Conservation (phyloP, 129 eudicot genomes). For the Apium graveolens region DNA sequence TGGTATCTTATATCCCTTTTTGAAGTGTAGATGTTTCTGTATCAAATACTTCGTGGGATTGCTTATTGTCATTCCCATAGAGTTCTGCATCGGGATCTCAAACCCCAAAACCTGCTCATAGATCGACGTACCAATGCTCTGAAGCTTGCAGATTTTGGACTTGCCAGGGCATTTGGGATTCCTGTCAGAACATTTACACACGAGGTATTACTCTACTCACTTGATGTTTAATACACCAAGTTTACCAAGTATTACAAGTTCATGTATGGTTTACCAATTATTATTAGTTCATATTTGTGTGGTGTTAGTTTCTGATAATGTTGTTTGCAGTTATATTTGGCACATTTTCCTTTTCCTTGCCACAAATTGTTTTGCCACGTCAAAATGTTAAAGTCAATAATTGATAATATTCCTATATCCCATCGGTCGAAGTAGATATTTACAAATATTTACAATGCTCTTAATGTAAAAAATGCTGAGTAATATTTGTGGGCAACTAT, state of each 20-base stretch:
- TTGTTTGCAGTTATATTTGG: neutral
- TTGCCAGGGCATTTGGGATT: conserved; percentile 95
- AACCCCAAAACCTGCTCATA: conserved; percentile 92
- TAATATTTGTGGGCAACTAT: too few species aligned
- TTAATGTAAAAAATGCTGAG: neutral
- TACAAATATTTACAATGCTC: neutral
- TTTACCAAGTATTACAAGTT: neutral
- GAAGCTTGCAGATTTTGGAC: conserved; percentile 93
- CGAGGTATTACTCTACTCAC: conserved; percentile 44
- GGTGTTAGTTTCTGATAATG: neutral
- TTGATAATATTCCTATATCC: neutral
- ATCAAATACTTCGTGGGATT: conserved; percentile 87
- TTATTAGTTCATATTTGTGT: too few species aligned
- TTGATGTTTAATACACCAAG: neutral
- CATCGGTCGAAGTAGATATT: neutral
- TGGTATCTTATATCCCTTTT: neutral
- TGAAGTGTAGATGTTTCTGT: conserved; percentile 66
- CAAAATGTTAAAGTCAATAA: neutral
- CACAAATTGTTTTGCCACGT: neutral
- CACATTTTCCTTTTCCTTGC: neutral
- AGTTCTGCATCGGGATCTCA: conserved; percentile 91
- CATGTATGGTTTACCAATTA: too few species aligned
- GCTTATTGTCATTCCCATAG: conserved; percentile 95
- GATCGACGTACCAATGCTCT: conserved; percentile 84
- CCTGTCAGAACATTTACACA: conserved; percentile 94